A percentile compares a stretch with the other conserved stretches of the same genome.
phyloP scores from a whole-genome alignment of 1,284 basidiomycete genomes.

The Tylopilus sp. region DNA sequence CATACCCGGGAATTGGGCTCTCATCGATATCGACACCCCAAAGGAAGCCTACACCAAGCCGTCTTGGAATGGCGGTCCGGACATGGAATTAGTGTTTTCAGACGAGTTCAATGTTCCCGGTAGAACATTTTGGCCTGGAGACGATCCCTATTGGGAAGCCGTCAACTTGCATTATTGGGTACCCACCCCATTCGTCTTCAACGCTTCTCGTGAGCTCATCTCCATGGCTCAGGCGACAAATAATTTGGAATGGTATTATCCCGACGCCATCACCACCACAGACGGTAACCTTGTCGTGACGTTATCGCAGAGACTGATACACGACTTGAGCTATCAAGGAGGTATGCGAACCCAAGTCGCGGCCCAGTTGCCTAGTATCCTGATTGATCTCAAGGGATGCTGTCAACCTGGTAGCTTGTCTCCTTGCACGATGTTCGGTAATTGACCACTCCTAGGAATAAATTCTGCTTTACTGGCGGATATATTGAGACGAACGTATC shows the following conservation, averaged over 20 bases:
- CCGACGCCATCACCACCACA: conserved; percentile 62
- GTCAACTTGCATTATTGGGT: conserved; percentile 58
- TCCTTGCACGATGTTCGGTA: not conserved
- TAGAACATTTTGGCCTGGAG: conserved; percentile 66
- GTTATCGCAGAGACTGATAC: conserved; percentile 48
- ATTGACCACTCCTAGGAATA: conserved; percentile 47
- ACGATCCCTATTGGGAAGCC: conserved; percentile 77
- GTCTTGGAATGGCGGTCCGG: conserved; percentile 48
- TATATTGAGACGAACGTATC: conserved; percentile 59
- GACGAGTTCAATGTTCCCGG: conserved; percentile 79
- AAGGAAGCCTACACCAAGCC: conserved; percentile 45
- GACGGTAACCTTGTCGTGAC: conserved; percentile 66
- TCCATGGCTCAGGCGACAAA: conserved; percentile 34
- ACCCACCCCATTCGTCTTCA: conserved; percentile 23
- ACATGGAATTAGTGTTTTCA: conserved; percentile 61
- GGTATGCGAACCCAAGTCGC: conserved; percentile 33
- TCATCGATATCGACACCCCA: conserved; percentile 69
- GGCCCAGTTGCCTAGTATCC: not conserved
- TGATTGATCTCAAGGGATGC: conserved; percentile 34
- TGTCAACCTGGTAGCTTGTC: conserved; percentile 33
- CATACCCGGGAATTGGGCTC: conserved; percentile 51
- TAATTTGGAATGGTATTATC: conserved; percentile 67
- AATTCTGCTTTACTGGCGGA: conserved; percentile 76
- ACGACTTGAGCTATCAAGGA: conserved; percentile 60
- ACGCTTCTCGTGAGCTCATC: conserved; percentile 45